phyloP scores from a whole-genome alignment of 495 filamentous ascomycete species.

The Penicillium silybi region DNA sequence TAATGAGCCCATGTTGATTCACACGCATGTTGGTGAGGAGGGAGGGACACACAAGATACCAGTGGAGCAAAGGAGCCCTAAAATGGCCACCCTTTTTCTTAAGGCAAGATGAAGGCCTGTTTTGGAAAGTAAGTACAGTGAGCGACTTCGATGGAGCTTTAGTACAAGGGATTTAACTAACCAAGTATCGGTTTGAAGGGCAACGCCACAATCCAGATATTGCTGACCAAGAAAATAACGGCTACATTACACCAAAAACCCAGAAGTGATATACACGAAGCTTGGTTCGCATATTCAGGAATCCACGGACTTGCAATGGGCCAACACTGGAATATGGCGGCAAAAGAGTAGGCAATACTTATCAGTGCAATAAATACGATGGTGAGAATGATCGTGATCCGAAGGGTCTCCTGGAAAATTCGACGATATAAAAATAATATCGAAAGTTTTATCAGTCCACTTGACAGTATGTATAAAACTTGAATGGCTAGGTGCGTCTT shows the following conservation, averaged over 20 bases:
- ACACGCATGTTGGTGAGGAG: too few species aligned
- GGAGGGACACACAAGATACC: too few species aligned
- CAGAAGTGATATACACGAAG: neutral
- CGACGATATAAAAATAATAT: constrained; percentile 1
- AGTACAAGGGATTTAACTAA: neutral
- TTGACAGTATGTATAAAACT: neutral
- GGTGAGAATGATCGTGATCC: neutral
- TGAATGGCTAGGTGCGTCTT: constrained; percentile 2
- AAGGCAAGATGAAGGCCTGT: too few species aligned
- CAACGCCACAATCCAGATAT: neutral
- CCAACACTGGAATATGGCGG: constrained; percentile 1
- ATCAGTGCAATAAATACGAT: neutral
- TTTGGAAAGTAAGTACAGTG: neutral
- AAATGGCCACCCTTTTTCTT: neutral
- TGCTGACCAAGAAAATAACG: neutral
- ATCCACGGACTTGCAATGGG: neutral
- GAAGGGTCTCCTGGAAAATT: neutral
- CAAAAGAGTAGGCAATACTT: neutral
- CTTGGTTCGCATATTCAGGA: neutral
- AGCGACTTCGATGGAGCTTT: neutral
- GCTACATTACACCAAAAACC: constrained; percentile 4
- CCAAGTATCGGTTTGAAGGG: constrained; percentile 1
- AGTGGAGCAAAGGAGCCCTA: too few species aligned
- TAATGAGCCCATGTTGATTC: neutral
- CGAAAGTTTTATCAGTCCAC: constrained; percentile 1